These are phyloP conservation scores for Lantana camara DNA, from an alignment of 257 asterid genomes.

Conservation along the genomic window DNA sequence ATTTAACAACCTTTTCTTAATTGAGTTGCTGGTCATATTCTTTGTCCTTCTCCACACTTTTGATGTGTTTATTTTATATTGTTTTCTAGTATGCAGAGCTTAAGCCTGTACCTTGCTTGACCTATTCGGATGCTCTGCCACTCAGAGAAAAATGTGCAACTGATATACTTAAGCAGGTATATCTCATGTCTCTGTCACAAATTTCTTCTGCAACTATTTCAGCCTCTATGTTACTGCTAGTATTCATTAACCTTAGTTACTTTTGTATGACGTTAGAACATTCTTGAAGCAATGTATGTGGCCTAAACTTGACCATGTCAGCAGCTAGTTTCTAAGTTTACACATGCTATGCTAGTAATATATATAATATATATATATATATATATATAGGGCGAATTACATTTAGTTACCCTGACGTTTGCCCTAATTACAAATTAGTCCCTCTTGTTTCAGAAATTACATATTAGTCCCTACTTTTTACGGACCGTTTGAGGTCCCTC, in stretches of 20 bases:
- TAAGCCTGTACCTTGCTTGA: constrained; percentile 95
- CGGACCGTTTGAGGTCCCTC: too few species aligned
- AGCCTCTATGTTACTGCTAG: not conserved
- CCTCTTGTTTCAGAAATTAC: too few species aligned
- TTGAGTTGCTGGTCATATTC: constrained; percentile 14
- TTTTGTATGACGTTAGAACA: too few species aligned
- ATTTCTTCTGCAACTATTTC: constrained; percentile 4
- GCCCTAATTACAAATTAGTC: too few species aligned
- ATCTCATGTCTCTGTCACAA: constrained; percentile 12
- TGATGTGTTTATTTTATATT: constrained; percentile 13
- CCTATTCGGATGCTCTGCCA: constrained; percentile 75
- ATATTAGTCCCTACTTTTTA: too few species aligned
- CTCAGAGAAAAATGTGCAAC: constrained; percentile 92
- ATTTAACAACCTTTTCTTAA: not conserved
- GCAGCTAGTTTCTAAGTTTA: not conserved
- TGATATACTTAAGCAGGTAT: constrained; percentile 86
- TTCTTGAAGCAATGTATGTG: too few species aligned
- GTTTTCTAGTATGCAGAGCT: constrained; percentile 93
- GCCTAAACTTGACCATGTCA: too few species aligned
- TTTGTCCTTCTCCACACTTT: constrained; percentile 12
- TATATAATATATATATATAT: too few species aligned
- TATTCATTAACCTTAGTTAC: not conserved
- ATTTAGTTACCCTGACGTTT: too few species aligned
- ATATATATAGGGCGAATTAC: too few species aligned
- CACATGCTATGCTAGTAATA: too few species aligned